Evolutionary conservation across 2,329 filamentous ascomycete species (phyloP).

Genomic region (Macrophomina pseudophaseolina): DNA sequence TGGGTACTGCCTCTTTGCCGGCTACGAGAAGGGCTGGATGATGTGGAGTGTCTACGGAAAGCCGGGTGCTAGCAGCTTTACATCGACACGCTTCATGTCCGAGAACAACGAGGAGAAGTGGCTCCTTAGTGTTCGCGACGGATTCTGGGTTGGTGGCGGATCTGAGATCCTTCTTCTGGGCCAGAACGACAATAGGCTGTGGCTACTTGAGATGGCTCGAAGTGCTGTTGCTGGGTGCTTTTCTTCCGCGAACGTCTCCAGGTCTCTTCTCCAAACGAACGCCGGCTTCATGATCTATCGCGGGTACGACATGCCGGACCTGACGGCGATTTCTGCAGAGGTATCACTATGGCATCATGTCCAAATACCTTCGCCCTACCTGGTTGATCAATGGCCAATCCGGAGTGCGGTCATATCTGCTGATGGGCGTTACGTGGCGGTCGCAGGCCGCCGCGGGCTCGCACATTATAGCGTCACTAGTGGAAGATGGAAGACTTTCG

Average conservation of each 20-base stretch:
- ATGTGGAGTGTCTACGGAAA: slow-evolving; percentile 99
- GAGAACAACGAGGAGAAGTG: slow-evolving; percentile 77
- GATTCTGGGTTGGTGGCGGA: slow-evolving; percentile 85
- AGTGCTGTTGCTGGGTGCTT: slow-evolving; percentile 94
- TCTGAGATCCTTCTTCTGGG: slow-evolving; percentile 81
- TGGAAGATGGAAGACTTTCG: slow-evolving; percentile 93
- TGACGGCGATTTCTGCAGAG: slow-evolving; percentile 90
- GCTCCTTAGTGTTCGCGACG: slow-evolving; percentile 78
- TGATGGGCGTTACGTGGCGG: slow-evolving; percentile 91
- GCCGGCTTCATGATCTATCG: slow-evolving; percentile 90
- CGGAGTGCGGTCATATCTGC: slow-evolving; percentile 83
- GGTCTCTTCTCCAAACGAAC: slow-evolving; percentile 86
- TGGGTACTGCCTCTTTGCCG: slow-evolving; percentile 93
- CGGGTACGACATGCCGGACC: slow-evolving; percentile 87
- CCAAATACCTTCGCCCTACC: slow-evolving; percentile 81
- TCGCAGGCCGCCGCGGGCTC: slow-evolving; percentile 90
- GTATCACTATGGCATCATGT: slow-evolving; percentile 94
- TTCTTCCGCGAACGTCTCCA: slow-evolving; percentile 85
- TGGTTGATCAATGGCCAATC: slow-evolving; percentile 93
- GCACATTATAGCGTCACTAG: slow-evolving; percentile 96
- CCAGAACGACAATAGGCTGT: slow-evolving; percentile 76
- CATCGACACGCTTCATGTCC: slow-evolving; percentile 67
- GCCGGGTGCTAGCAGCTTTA: slow-evolving; percentile 82
- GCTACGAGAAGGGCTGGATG: slow-evolving; percentile 90
- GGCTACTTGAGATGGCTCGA: slow-evolving; percentile 88